phyloP scores from a whole-genome alignment of 2,329 filamentous ascomycete genomes.

The Apiospora phragmitis region DNA sequence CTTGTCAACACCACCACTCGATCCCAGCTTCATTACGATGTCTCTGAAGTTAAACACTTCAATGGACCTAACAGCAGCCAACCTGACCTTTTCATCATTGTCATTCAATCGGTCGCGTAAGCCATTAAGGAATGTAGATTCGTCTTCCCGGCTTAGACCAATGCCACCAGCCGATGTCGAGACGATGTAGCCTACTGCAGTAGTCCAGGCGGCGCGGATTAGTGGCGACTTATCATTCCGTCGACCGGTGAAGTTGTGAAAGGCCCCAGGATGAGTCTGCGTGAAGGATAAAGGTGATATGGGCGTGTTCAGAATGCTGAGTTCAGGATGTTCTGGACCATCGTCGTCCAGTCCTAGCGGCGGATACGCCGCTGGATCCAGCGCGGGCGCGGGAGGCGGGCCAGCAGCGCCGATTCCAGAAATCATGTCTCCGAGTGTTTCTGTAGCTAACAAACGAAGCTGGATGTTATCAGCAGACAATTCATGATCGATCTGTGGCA shows the following conservation, averaged over 20 bases:
- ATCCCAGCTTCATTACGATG: conserved; percentile 78
- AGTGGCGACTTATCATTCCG: conserved; percentile 82
- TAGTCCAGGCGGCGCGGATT: conserved; percentile 85
- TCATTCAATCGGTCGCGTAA: conserved; percentile 83
- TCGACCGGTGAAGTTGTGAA: conserved; percentile 81
- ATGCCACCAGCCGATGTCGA: conserved; percentile 90
- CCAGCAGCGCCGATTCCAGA: conserved; percentile 91
- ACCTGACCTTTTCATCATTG: conserved; percentile 84
- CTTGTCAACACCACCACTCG: conserved; percentile 72
- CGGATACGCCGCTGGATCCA: conserved; percentile 87
- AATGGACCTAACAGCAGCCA: conserved; percentile 85
- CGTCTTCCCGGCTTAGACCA: conserved; percentile 81
- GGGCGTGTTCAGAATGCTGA: conserved; percentile 74
- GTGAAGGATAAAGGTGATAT: conserved; percentile 88
- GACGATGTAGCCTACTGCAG: conserved; percentile 80
- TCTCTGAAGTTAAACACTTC: conserved; percentile 79
- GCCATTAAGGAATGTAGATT: conserved; percentile 70
- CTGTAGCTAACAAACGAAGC: conserved; percentile 82
- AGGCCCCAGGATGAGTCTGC: conserved; percentile 75
- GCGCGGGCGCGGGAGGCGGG: conserved; percentile 67
- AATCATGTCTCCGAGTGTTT: conserved; percentile 93
- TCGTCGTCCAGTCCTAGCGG: conserved; percentile 66
- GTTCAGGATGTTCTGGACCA: conserved; percentile 46
- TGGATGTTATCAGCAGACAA: conserved; percentile 86
- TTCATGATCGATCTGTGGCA: conserved; percentile 91